Base-by-base conservation (phyloP, 192 early-diverging fungal genomes). In the Backusella macrospora region DNA sequence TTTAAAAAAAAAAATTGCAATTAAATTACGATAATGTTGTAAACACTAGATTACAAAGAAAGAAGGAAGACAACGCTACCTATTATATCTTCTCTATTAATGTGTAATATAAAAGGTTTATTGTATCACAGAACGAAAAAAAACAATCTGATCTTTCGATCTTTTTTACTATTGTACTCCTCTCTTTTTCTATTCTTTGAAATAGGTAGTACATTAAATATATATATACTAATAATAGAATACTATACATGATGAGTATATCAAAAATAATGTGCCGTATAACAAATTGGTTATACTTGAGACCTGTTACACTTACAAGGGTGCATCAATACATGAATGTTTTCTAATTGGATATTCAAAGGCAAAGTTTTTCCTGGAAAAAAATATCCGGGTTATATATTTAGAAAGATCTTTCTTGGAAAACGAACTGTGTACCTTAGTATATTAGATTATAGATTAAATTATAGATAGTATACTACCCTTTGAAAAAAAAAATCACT, bases 121-220 rank as follows among this genome's bases (percentile, higher is more conserved):
- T 49, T 52, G 49, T 52, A 18, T 8, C 21, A 52, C 49, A 52
- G 18, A 18, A 15, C n/a, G 10, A 18, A 7, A 59, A 59, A 59
- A 59, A 12, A 0, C 13, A 59, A 23, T 59, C 52, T 59, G 52
- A 59, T 59, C 21, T 59, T 59, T 59, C 52, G 52, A 59, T 59
- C 52, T 59, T 59, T 59, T 59, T 26, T 34, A 59, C 52, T 12
- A 13, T 59, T 26, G 52, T 34, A 34, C 29, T 34, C 18, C 18
- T 59, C 13, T 10, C 23, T 13, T 59, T 59, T 55, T 55, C 18
- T 55, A 23, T 9, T 55, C 23, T n/a, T n/a, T 23, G 23, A 55
- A 21, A 26, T 55, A 21, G 23, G 52, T 55, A 55, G 0, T 10
- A 26, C 18, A 55, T 12, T 21, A 55, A 34, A 23, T 12, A 23